phyloP scores from a whole-genome alignment of 768 basidiomycete species.

The Leccinum sublutescens region DNA sequence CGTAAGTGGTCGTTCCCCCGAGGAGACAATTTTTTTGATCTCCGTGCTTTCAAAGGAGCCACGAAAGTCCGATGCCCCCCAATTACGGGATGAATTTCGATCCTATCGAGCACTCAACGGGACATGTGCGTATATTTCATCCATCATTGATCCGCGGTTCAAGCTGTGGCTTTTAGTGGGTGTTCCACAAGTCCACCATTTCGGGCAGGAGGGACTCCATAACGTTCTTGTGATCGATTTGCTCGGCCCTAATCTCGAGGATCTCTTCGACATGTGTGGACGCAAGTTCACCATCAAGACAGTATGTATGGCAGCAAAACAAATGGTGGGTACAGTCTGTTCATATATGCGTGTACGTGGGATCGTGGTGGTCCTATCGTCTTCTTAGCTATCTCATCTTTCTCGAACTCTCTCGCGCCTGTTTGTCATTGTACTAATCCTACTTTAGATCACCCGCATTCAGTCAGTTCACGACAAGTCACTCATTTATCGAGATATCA shows the following conservation, averaged over 20 bases:
- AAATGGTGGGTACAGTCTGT: constrained; percentile 70
- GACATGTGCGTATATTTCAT: constrained; percentile 58
- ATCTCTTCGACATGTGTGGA: constrained; percentile 98
- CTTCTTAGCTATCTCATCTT: constrained; percentile 1
- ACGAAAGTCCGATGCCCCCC: constrained; percentile 96
- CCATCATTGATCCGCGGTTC: constrained; percentile 13
- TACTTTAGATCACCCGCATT: constrained; percentile 81
- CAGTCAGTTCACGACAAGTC: constrained; percentile 99
- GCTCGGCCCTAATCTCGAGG: constrained; percentile 95
- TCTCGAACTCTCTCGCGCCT: constrained; percentile 2
- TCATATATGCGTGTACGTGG: constrained; percentile 2
- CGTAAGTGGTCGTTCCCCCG: constrained; percentile 46
- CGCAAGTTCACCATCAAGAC: constrained; percentile 98
- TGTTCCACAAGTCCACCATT: constrained; percentile 97
- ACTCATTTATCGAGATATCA: constrained; percentile 98
- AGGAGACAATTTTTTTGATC: constrained; percentile 16
- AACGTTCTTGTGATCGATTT: constrained; percentile 95
- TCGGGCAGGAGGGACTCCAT: constrained; percentile 97
- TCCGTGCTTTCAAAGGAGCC: constrained; percentile 61
- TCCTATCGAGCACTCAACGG: constrained; percentile 94
- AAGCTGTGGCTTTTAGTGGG: constrained; percentile 56
- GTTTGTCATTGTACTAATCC: constrained; percentile 7
- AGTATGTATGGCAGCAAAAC: constrained; percentile 97
- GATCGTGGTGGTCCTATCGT: background rate
- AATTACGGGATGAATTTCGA: constrained; percentile 95